phyloP scores from a whole-genome alignment of 73 alveolate species.

The Stentor coeruleus region DNA sequence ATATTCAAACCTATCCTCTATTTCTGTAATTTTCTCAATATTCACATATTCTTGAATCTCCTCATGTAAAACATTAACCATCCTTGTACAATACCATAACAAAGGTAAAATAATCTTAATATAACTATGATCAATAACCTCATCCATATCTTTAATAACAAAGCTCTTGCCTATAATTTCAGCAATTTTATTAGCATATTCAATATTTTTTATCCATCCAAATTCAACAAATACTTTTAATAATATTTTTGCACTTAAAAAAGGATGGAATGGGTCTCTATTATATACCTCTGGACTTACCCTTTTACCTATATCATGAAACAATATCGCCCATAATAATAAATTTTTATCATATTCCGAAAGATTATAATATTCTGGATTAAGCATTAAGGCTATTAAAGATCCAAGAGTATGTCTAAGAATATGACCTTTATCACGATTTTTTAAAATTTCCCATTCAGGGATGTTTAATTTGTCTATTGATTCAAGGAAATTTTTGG shows the following conservation, averaged over 20 bases:
- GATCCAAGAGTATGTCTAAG: not conserved
- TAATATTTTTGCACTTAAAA: not conserved
- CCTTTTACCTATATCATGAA: conserved; percentile 10
- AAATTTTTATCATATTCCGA: not conserved
- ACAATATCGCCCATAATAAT: conserved; percentile 3
- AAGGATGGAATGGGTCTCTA: conserved; percentile 26
- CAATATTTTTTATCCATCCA: not conserved
- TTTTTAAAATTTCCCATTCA: not conserved
- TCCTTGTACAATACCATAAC: not conserved
- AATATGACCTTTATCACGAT: not conserved
- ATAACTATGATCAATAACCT: no score
- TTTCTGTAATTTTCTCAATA: not conserved
- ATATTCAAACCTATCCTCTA: not conserved
- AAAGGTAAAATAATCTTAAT: no score
- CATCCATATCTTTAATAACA: not conserved
- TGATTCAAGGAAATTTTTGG: no score
- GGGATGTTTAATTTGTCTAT: no score
- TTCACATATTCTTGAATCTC: not conserved
- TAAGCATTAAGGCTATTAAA: not conserved
- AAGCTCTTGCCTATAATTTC: not conserved
- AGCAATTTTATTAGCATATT: not conserved
- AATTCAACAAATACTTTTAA: not conserved
- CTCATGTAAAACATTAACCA: not conserved
- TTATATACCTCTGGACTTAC: not conserved
- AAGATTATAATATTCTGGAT: not conserved